phyloP scores from a whole-genome alignment of 164 flowering plant species.

The Aristolochia contorta region DNA sequence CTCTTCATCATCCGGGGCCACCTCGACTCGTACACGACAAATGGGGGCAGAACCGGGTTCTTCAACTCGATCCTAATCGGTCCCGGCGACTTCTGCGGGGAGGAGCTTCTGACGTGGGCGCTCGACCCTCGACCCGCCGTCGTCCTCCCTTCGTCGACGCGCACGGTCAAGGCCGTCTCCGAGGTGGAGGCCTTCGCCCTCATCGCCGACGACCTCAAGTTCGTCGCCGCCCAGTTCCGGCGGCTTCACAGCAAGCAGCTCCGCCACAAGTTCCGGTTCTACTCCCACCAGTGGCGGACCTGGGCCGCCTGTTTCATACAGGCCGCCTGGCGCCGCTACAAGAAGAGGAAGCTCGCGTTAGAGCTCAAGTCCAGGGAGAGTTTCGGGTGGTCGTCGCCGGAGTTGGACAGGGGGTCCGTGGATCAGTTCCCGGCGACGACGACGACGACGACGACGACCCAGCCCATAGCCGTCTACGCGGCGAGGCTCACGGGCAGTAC shows the following conservation, averaged over 20 bases:
- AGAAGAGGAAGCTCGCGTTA: constrained; percentile 33
- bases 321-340: constrained; percentile 73
- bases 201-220: constrained; percentile 67
- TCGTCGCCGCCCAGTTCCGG: constrained; percentile 78
- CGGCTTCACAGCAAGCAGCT: constrained; percentile 79
- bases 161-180: constrained; percentile 67
- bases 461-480: constrained; percentile 29
- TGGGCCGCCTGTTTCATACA: constrained; percentile 93
- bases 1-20: constrained; percentile 82
- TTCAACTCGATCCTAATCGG: constrained; percentile 77
- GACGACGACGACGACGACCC: constrained; percentile 4
- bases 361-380: constrained; percentile 39
- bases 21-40: constrained; percentile 83
- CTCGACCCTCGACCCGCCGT: constrained; percentile 64
- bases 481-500: constrained; percentile 31
- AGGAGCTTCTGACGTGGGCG: constrained; percentile 92
- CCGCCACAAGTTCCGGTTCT: constrained; percentile 73
- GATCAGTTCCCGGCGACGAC: constrained; percentile 8
- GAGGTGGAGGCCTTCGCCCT: constrained; percentile 91
- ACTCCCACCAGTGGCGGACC: constrained; percentile 86
- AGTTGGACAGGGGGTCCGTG: background rate
- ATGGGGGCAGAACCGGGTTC: constrained; percentile 91
- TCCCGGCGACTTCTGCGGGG: constrained; percentile 92
- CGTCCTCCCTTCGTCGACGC: constrained; percentile 74
- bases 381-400: background rate